phyloP scores from a whole-genome alignment of 352 stramenopile species.

The Phytophthora colocasiae region DNA sequence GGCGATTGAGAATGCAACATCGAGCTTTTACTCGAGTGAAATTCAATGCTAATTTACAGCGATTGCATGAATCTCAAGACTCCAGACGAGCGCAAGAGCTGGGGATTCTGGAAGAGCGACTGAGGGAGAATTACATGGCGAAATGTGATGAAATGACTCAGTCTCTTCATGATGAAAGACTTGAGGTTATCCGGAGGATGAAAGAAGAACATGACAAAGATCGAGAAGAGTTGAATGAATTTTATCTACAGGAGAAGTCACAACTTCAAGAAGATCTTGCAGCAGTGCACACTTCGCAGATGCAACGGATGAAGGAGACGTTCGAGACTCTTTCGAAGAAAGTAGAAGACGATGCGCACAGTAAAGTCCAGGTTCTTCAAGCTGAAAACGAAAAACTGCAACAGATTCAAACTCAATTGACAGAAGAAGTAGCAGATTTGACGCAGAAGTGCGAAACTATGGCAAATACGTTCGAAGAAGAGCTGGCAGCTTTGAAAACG shows the following conservation, averaged over 20 bases:
- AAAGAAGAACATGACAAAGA: constrained; percentile 57
- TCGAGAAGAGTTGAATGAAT: constrained; percentile 57
- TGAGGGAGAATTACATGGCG: constrained; percentile 55
- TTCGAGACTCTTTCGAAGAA: constrained; percentile 21
- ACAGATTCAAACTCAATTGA: constrained; percentile 11
- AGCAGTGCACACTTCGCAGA: constrained; percentile 31
- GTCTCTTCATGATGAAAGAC: constrained; percentile 53
- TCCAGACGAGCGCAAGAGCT: constrained; percentile 32
- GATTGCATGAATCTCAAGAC: constrained; percentile 11
- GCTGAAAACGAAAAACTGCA: constrained; percentile 13
- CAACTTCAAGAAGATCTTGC: constrained; percentile 61
- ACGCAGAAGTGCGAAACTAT: constrained; percentile 23
- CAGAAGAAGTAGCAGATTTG: constrained; percentile 17
- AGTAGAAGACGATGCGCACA: constrained; percentile 9
- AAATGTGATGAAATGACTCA: constrained; percentile 73
- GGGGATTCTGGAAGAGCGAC: constrained; percentile 45
- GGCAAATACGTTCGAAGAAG: constrained; percentile 26
- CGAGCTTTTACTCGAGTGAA: constrained; percentile 33
- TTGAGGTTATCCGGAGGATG: constrained; percentile 49
- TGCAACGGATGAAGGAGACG: constrained; percentile 38
- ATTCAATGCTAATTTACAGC: constrained; percentile 4
- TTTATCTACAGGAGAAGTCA: constrained; percentile 64
- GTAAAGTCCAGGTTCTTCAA: constrained; percentile 15
- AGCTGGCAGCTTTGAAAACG: constrained; percentile 18
- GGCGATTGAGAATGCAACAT: constrained; percentile 29